Evolutionary conservation across 352 stramenopile genomes (phyloP), one percentile per base, ranked within the genome.

Genomic region (Phytophthora kernoviae): DNA sequence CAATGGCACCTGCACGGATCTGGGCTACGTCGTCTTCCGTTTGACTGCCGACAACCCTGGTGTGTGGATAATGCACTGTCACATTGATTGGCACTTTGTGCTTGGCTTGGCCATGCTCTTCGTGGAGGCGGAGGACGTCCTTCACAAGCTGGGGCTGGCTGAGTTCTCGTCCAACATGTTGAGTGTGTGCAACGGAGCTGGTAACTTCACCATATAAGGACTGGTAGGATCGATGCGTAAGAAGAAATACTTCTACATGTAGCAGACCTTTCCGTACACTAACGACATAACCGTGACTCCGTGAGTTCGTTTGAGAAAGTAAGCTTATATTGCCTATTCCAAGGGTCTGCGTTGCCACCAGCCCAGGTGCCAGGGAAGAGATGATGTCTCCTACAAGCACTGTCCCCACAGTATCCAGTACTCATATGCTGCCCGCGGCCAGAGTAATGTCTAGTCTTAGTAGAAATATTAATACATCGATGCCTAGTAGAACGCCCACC

Each of bases 51-150:
- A 79, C 58, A 80, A 83, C 39, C 67, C 73, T 3, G 73, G 73
- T 9, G 71, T 72, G 24, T 83, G 73, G 73, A 54, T 83, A 14
- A 70, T 83, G 41, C 73, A 83, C 54, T 83, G 73, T 44, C 73
- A 83, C 57, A 83, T 83, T 53, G 73, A 83, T 33, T 76, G 68
- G 70, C 67, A 81, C 52, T 72, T 79, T 52, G 58, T 70, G 18
- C 46, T 75, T 34, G 74, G 74, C 2, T 49, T 84, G 57, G 59
- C 21, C 6, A 77, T 81, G 68, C 39, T 79, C n/a, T 73, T 84
- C 14, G 61, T 84, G 0, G 74, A 81, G 22, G 68, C 58, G 12
- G 58, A 78, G 44, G 63, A 73, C 12, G 40, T 30, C 1, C 53
- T 82, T 2, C 70, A 75, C n/a, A 12, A 54, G 1, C 46, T 69